phyloP scores from a whole-genome alignment of 495 filamentous ascomycete species.

The Beverwykella pulmonaria region DNA sequence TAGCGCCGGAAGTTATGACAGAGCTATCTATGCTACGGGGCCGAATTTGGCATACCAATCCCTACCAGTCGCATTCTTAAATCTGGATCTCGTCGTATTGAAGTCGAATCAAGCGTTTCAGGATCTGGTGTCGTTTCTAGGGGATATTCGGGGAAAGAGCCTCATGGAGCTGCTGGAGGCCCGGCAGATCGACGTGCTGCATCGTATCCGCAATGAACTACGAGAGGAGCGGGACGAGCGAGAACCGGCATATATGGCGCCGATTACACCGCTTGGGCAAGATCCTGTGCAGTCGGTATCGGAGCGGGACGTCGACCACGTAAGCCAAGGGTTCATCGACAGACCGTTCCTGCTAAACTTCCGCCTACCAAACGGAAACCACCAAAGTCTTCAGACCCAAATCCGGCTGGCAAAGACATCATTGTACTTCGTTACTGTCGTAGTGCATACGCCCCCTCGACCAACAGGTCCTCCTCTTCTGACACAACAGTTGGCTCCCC shows the following conservation, averaged over 20 bases:
- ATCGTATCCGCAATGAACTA: constrained; percentile 40
- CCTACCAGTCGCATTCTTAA: constrained; percentile 38
- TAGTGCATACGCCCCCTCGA: constrained; percentile 26
- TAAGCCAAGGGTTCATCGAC: constrained; percentile 36
- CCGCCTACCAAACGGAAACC: constrained; percentile 26
- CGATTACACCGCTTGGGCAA: constrained; percentile 42
- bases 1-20: constrained; percentile 15
- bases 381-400: constrained; percentile 27
- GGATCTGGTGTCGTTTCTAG: constrained; percentile 36
- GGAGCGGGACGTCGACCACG: constrained; percentile 37
- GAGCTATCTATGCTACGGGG: constrained; percentile 13
- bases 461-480: constrained; percentile 27
- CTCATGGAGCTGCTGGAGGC: constrained; percentile 40
- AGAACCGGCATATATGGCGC: constrained; percentile 49
- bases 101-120: constrained; percentile 45
- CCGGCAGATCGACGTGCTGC: constrained; percentile 33
- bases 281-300: constrained; percentile 35
- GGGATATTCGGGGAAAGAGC: constrained; percentile 40
- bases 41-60: constrained; percentile 20
- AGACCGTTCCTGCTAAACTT: constrained; percentile 34
- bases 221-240: constrained; percentile 44
- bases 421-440: constrained; percentile 41
- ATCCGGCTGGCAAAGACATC: constrained; percentile 41
- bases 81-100: constrained; percentile 47
- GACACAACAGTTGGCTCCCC: constrained; percentile 34